Base-by-base conservation (phyloP, 305 asterid genomes). In the Solanum hybrid region DNA sequence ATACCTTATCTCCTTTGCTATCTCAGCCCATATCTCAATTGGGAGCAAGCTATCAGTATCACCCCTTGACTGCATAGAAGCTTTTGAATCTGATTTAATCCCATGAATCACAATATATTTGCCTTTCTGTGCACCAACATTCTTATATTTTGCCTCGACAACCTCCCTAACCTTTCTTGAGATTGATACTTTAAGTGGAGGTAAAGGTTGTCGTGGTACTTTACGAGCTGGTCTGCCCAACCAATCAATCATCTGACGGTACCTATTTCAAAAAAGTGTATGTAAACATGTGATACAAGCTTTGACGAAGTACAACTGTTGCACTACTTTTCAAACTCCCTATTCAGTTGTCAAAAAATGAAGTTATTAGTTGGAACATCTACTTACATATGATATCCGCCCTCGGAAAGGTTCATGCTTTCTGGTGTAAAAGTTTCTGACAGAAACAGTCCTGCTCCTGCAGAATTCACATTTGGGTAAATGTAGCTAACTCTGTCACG, bases 31-130 rank as follows among this genome's bases (percentile, higher is more conserved):
- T 78, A 90, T 85, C 91, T 96, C 97, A 85, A 95, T 90, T 20
- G 98, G 98, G 20, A 96, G 96, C 93, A 96, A 93, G 93, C 99
- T 96, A 93, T 96, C 99, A 38, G 90, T 76, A 85, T 96, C 98
- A 11, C 98, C 99, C 90, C 91, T 94, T 20, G 98, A 95, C 91
- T 96, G 99, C 99, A 96, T 96, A 7, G 94, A 94, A 51, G 99
- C 99, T 92, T 96, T 94, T 34, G 99, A 96, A 86, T 96, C 98
- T n/a, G 98, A 95, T 89, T 96, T 90, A 31, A 96, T 94, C 38
- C 99, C 99, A 92, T 96, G 99, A 89, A 96, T 93, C 16, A 96
- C 98, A 66, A 96, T 89, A 69, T 93, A 96, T 81, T 91, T 96
- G 24, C 99, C 97, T 91, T 94, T 95, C 89, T 86, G 92, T 8